Evolutionary conservation across 345 rosid species (phyloP), one percentile per base, ranked within the genome.

Genomic region (Lumnitzera littorea): DNA sequence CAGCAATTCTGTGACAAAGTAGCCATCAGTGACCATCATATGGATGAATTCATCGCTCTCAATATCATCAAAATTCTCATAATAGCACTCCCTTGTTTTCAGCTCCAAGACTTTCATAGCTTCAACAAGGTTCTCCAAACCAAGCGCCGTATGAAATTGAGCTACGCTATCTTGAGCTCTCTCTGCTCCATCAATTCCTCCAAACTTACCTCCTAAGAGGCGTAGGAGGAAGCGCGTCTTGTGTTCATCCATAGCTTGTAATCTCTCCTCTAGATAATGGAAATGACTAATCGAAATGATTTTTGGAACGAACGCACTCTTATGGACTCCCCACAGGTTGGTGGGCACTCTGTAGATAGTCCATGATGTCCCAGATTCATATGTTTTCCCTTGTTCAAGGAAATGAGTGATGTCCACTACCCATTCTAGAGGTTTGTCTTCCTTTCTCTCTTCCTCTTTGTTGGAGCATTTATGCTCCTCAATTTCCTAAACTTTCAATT

Each of bases 1-100:
- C 46, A 66, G 11, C 1, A 66, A 52, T 58, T 58, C 63, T 3
- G 58, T 50, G n/a, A 66, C 31, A 15, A 66, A 66, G 63, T 58
- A 66, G 20, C 69, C 69, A 16, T 52, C 69, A 9, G 58, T 12
- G 5, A 58, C 52, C 63, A 66, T 58, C 69, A 66, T 66, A 31
- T 29, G 20, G 41, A 58, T 57, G 6, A 66, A 66, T 9, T 65
- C 63, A 4, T 25, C 15, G 4, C 62, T 51, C 3, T 24, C 31
- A 25, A 65, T 50, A 1, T 65, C 29, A 13, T 23, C 24, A 25
- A 51, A 57, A 1, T 4, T 4, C 51, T 65, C 69, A 1, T 63
- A 58, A 50, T 58, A 66, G 56, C 69, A 51, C 49, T 36, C 69
- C 56, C 63, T 66, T 20, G 53, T 53, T 52, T 52, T 24, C 27